Evolutionary conservation across 2,329 filamentous ascomycete species (phyloP).

Genomic region (Colletotrichum sp.): DNA sequence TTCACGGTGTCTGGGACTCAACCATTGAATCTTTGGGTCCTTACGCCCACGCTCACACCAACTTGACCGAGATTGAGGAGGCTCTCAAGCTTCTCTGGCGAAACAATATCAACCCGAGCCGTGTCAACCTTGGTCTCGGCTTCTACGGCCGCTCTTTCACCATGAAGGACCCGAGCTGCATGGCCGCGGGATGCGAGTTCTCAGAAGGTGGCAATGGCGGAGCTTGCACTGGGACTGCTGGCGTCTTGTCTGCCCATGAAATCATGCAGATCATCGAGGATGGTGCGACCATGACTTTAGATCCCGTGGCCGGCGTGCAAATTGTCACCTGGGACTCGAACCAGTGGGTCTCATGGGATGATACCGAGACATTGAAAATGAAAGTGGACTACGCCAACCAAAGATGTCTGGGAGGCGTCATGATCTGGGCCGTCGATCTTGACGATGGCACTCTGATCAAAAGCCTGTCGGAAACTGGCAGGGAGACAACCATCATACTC

Average conservation of each 20-base stretch:
- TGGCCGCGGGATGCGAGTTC: constrained; percentile 33
- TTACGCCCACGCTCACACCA: constrained; percentile 45
- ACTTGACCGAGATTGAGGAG: constrained; percentile 51
- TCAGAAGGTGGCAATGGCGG: constrained; percentile 27
- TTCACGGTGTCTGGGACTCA: constrained; percentile 45
- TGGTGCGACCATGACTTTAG: constrained; percentile 22
- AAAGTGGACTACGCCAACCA: constrained; percentile 35
- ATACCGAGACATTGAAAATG: constrained; percentile 35
- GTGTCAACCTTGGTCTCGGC: constrained; percentile 48
- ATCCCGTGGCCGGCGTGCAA: constrained; percentile 35
- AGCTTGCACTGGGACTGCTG: constrained; percentile 31
- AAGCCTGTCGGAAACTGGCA: not conserved
- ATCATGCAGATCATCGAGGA: constrained; percentile 32
- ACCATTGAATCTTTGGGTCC: constrained; percentile 30
- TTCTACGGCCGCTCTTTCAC: constrained; percentile 49
- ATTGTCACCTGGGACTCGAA: constrained; percentile 32
- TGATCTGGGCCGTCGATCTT: constrained; percentile 33
- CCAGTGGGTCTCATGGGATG: constrained; percentile 45
- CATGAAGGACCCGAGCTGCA: constrained; percentile 28
- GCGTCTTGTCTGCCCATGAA: constrained; percentile 36
- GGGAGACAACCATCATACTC: not conserved
- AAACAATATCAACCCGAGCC: constrained; percentile 43
- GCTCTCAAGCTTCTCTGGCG: constrained; percentile 53
- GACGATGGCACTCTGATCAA: constrained; percentile 29
- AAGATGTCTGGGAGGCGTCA: constrained; percentile 29